These are phyloP conservation scores for Cryptomeria japonica DNA, from an alignment of 75 land plant genomes.

Conservation along the genomic window DNA sequence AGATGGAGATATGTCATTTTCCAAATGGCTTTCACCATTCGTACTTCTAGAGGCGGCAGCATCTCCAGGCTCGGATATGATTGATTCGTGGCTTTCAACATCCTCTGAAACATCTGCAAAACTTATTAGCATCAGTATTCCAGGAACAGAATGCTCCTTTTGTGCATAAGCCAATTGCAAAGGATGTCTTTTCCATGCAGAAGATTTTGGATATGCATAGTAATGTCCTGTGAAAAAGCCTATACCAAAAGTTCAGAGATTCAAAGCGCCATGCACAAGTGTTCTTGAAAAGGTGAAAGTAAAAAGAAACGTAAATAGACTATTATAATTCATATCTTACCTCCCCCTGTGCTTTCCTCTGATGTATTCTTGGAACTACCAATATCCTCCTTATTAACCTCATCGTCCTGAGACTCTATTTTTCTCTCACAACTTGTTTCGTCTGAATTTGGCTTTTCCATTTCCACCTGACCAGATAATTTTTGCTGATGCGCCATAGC, in stretches of 20 bases:
- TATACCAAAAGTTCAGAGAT: background rate
- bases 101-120: background rate
- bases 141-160: background rate
- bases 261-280: background rate
- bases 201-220: background rate
- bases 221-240: background rate
- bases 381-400: background rate
- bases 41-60: background rate
- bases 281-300: background rate
- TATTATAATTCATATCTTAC: background rate
- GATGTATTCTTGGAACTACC: slow-evolving; percentile 1
- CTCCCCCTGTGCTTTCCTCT: background rate
- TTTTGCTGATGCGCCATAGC: slow-evolving; percentile 73
- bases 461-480: slow-evolving; percentile 20
- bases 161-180: background rate
- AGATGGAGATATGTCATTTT: background rate
- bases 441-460: background rate
- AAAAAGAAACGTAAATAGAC: background rate
- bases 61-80: background rate
- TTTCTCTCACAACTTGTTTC: slow-evolving; percentile 1
- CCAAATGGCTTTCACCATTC: background rate
- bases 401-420: slow-evolving; percentile 11
- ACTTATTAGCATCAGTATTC: background rate
- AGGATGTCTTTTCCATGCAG: background rate
- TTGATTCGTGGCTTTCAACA: background rate